A percentile compares a stretch with the other conserved stretches of the same genome.
These are phyloP conservation scores for Colletotrichum kahawae DNA, from an alignment of 2,329 filamentous ascomycete species.

Conservation along the genomic window DNA sequence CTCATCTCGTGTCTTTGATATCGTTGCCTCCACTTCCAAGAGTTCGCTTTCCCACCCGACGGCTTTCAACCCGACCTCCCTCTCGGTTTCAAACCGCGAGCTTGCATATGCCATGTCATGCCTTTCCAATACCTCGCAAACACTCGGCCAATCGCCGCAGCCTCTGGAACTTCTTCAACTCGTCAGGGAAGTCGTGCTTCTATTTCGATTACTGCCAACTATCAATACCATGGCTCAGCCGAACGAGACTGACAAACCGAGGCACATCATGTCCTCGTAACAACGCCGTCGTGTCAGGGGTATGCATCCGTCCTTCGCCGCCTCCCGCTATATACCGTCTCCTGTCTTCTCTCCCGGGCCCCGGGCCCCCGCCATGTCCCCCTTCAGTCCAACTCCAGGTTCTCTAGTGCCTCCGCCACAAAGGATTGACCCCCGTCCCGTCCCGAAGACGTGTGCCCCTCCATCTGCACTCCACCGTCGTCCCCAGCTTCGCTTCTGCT, in stretches of 20 bases:
- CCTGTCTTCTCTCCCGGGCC: neutral
- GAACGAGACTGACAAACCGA: neutral
- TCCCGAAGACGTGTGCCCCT: slow-evolving; percentile 4
- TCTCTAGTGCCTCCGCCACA: slow-evolving; percentile 25
- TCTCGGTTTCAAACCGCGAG: slow-evolving; percentile 12
- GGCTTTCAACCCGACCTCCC: neutral
- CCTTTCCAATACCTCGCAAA: neutral
- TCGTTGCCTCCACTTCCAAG: slow-evolving; percentile 12
- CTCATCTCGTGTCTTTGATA: slow-evolving; percentile 12
- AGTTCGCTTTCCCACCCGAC: neutral
- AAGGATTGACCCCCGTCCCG: slow-evolving; percentile 18
- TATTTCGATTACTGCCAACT: neutral
- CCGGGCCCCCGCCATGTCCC: neutral
- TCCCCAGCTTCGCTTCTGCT: slow-evolving; percentile 45
- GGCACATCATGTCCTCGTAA: neutral
- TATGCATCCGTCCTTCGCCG: neutral
- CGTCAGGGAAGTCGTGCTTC: neutral
- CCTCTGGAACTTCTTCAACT: neutral
- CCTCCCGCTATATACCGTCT: neutral
- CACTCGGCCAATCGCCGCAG: neutral
- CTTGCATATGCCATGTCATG: slow-evolving; percentile 14
- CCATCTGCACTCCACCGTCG: slow-evolving; percentile 24
- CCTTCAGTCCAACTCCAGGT: slow-evolving; percentile 27
- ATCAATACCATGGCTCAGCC: neutral
- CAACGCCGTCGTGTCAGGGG: slow-evolving; percentile 7